Conservation (phyloP, 2,329 filamentous ascomycete genomes). For the Zasmidium cellare region DNA sequence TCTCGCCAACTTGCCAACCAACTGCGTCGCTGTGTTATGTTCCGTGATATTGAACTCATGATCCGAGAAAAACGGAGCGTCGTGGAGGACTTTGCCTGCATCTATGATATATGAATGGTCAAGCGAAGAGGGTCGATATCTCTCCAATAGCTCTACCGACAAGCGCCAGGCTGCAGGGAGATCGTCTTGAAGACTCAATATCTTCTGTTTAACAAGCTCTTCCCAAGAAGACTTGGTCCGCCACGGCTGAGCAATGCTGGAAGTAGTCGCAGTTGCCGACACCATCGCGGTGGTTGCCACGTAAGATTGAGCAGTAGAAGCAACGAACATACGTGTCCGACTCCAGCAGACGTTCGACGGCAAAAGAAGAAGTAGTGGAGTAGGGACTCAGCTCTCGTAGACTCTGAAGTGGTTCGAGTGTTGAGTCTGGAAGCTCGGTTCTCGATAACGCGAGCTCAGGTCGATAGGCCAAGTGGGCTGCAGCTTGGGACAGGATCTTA, state of each 20-base stretch:
- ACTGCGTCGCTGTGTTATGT: not conserved
- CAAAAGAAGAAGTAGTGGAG: too few species aligned
- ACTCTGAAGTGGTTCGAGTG: too few species aligned
- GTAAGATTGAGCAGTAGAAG: too few species aligned
- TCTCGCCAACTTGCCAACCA: not conserved
- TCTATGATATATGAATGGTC: not conserved
- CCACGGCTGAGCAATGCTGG: not conserved
- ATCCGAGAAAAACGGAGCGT: not conserved
- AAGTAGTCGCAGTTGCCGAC: not conserved
- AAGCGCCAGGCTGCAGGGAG: not conserved
- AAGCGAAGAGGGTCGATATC: not conserved
- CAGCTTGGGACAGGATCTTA: not conserved
- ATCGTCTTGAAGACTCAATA: not conserved
- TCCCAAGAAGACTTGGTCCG: not conserved
- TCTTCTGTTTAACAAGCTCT: not conserved
- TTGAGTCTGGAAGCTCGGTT: too few species aligned
- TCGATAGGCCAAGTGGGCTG: not conserved
- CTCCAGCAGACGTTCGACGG: too few species aligned
- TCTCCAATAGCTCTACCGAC: not conserved
- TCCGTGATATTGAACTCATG: not conserved
- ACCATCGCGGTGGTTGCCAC: too few species aligned
- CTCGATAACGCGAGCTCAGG: not conserved
- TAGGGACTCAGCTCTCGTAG: too few species aligned
- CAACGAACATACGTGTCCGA: too few species aligned
- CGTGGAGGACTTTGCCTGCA: not conserved